phyloP scores from a whole-genome alignment of 148 eudicot species.

The Chenopodium formosanum region DNA sequence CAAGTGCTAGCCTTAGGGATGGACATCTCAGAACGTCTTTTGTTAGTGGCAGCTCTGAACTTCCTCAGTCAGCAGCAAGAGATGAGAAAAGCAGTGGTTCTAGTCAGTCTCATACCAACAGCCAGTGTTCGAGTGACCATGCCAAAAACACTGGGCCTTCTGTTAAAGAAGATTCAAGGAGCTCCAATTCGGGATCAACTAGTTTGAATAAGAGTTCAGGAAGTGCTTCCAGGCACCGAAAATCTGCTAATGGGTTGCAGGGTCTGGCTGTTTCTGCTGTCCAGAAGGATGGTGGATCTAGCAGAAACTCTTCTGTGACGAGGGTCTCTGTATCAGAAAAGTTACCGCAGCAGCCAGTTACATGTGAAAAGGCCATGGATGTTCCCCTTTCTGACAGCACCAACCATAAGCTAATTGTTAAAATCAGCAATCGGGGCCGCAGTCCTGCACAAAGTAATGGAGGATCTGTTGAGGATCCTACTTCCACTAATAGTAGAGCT shows the following conservation, averaged over 20 bases:
- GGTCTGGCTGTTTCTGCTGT: too few relatives aligned
- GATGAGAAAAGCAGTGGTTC: conserved; percentile 76
- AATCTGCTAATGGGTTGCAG: conserved; percentile 39
- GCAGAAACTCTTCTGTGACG: conserved; percentile 29
- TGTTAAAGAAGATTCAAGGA: conserved; percentile 60
- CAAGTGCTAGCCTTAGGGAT: conserved; percentile 39
- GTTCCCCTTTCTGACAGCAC: conserved; percentile 42
- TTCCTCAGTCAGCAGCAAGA: conserved; percentile 39
- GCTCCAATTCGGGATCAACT: conserved; percentile 51
- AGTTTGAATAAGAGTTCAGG: conserved; percentile 43
- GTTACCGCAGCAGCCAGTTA: conserved; percentile 17
- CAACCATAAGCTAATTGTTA: conserved; percentile 68
- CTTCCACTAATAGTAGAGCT: conserved; percentile 49
- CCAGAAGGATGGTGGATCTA: conserved; percentile 32
- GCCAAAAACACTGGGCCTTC: conserved; percentile 36
- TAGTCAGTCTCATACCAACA: conserved; percentile 71
- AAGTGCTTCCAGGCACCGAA: conserved; percentile 52
- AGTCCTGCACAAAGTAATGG: conserved; percentile 58
- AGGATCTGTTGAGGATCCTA: conserved; percentile 47
- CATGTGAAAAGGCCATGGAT: conserved; percentile 28
- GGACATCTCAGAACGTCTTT: conserved; percentile 26
- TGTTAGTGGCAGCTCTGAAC: conserved; percentile 40
- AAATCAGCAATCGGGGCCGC: conserved; percentile 61
- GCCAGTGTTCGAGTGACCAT: conserved; percentile 66
- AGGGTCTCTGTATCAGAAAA: conserved; percentile 48